Conservation (phyloP, 495 filamentous ascomycete species). For the Trichoderma reesei region DNA sequence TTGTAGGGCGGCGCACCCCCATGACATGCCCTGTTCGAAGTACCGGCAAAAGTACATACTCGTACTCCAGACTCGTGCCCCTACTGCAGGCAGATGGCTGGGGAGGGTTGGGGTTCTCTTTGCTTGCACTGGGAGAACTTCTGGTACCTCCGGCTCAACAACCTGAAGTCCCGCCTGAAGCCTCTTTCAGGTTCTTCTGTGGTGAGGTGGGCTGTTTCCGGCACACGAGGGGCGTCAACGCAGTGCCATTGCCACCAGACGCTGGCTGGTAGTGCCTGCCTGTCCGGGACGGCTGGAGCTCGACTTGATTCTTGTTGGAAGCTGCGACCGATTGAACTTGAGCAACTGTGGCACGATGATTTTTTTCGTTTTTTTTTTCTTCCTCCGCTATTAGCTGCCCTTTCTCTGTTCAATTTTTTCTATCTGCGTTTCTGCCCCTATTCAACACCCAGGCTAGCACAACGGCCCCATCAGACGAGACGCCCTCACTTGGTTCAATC, state of each 20-base stretch:
- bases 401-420: not conserved
- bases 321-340: not conserved
- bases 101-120: not conserved
- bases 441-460: constrained; percentile 1
- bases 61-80: too few species aligned
- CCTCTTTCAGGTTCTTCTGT: too few species aligned
- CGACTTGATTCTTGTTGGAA: not conserved
- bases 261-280: not conserved
- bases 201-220: not conserved
- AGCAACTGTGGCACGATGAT: not conserved
- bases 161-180: not conserved
- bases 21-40: too few species aligned
- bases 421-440: not conserved
- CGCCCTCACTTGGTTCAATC: not conserved
- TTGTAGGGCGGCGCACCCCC: too few species aligned
- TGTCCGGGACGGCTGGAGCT: constrained; percentile 4
- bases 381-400: not conserved
- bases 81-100: not conserved
- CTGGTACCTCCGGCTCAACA: not conserved
- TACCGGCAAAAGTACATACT: too few species aligned
- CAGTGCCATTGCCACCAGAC: not conserved
- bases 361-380: not conserved
- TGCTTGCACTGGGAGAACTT: not conserved
- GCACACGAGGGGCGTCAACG: not conserved
- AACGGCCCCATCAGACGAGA: not conserved